Evolutionary conservation across 2,329 filamentous ascomycete species (phyloP).

Genomic region (Pyrenochaeta sp.): DNA sequence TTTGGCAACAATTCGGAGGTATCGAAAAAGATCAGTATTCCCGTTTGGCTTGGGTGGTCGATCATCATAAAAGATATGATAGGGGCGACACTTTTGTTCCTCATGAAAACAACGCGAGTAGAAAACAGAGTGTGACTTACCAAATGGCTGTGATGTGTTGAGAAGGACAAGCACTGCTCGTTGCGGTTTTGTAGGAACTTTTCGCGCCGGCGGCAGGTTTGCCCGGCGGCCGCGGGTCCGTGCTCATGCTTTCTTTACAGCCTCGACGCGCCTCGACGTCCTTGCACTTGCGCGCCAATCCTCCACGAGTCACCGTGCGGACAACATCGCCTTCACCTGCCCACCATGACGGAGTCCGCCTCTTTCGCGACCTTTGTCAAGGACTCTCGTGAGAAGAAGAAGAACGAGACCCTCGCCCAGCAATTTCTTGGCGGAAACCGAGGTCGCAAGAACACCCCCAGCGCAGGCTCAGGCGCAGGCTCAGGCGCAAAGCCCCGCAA

Average conservation of each 20-base stretch:
- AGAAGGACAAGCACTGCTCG: conserved; percentile 18
- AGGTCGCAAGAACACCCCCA: conserved; percentile 63
- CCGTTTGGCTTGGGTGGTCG: conserved; percentile 51
- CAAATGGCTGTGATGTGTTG: conserved; percentile 31
- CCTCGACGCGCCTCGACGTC: conserved; percentile 21
- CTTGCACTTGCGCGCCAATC: conserved; percentile 3
- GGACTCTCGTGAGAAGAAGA: conserved; percentile 69
- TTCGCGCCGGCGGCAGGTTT: conserved; percentile 29
- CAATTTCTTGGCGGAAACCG: conserved; percentile 70
- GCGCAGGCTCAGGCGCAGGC: conserved; percentile 60
- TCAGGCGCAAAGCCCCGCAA: conserved; percentile 53
- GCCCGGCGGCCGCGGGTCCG: conserved; percentile 17
- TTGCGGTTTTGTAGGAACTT: conserved; percentile 33
- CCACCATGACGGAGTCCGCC: conserved; percentile 29
- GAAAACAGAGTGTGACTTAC: conserved; percentile 34
- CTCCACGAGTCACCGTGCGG: neutral
- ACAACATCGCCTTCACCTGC: conserved; percentile 2
- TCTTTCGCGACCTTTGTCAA: conserved; percentile 44
- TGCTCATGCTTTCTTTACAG: conserved; percentile 12
- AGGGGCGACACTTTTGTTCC: conserved; percentile 51
- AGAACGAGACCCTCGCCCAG: conserved; percentile 74
- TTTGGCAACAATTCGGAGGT: conserved; percentile 8
- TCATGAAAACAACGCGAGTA: conserved; percentile 29
- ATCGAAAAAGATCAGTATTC: conserved; percentile 41
- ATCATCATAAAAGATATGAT: conserved; percentile 51